Conservation (phyloP, 176 grass and related monocot genomes). For the Chloris gayana region DNA sequence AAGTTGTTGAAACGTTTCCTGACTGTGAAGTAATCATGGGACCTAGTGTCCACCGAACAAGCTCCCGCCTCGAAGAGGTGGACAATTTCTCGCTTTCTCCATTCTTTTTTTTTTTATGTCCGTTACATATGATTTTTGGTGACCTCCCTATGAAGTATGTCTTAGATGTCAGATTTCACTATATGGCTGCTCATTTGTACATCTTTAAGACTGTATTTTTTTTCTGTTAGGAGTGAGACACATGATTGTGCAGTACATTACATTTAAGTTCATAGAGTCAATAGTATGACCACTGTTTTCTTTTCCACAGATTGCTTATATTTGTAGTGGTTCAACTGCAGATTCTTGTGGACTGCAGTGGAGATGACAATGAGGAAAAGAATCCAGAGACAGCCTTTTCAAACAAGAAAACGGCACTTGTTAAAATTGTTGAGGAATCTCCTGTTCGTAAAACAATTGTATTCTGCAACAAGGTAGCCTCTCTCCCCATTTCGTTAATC, state of each 20-base stretch:
- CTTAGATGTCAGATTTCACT: background rate
- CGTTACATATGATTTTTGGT: background rate
- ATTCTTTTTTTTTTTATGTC: background rate
- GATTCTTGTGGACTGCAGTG: slow-evolving; percentile 97
- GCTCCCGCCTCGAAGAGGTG: slow-evolving; percentile 92
- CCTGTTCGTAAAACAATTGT: slow-evolving; percentile 75
- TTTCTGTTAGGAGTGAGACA: background rate
- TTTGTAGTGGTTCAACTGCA: slow-evolving; percentile 42
- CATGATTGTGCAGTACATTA: background rate
- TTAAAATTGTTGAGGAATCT: slow-evolving; percentile 67
- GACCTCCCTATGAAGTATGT: background rate
- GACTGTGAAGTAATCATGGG: slow-evolving; percentile 93
- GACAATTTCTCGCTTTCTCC: slow-evolving; percentile 4
- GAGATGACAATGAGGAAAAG: slow-evolving; percentile 71
- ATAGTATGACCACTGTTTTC: background rate
- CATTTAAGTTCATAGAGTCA: background rate
- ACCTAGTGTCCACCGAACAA: slow-evolving; percentile 87
- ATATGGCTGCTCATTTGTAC: background rate
- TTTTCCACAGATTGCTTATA: too few species aligned
- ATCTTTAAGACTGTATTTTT: background rate
- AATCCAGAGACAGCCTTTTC: slow-evolving; percentile 87
- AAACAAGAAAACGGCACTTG: slow-evolving; percentile 81
- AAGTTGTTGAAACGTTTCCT: slow-evolving; percentile 85
- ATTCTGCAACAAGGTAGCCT: slow-evolving; percentile 82
- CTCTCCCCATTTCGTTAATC: too few species aligned